Conservation (phyloP, 768 basidiomycete genomes). For the Gautieria morchelliformis region DNA sequence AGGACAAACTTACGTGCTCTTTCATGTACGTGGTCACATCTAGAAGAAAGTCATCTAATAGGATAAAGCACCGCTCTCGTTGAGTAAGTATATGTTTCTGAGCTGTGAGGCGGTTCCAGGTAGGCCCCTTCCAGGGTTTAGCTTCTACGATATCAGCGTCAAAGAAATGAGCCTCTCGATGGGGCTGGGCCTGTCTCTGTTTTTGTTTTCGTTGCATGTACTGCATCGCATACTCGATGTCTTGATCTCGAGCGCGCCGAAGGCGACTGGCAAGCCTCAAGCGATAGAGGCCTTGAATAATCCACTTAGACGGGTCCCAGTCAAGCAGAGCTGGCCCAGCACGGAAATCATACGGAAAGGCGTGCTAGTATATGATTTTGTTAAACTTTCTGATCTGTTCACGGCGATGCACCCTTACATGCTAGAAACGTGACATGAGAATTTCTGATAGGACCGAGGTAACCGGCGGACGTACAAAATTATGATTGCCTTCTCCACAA, state of each 20-base stretch:
- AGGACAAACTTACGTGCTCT: constrained; percentile 48
- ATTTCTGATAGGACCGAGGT: background rate
- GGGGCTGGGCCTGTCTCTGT: constrained; percentile 11
- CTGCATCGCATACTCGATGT: constrained; percentile 36
- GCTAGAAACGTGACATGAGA: background rate
- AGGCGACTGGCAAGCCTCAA: constrained; percentile 40
- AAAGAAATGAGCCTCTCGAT: constrained; percentile 2
- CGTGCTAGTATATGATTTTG: constrained; percentile 36
- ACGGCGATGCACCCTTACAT: constrained; percentile 26
- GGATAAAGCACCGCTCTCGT: constrained; percentile 35
- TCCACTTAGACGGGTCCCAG: constrained; percentile 82
- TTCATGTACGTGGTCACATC: constrained; percentile 52
- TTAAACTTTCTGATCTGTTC: constrained; percentile 23
- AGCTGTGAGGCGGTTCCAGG: constrained; percentile 34
- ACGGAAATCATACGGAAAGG: constrained; percentile 72
- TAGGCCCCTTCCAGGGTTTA: constrained; percentile 25
- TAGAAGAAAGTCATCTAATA: constrained; percentile 52
- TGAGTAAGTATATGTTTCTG: constrained; percentile 22
- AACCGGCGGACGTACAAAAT: constrained; percentile 41
- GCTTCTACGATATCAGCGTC: background rate
- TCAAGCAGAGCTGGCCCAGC: constrained; percentile 50
- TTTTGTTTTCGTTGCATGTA: constrained; percentile 39
- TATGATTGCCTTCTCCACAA: constrained; percentile 72
- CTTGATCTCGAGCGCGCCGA: constrained; percentile 38
- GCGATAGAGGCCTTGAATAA: constrained; percentile 43